Base-by-base conservation (phyloP, 78 protist genomes). In the Planoprotostelium fungivorum region DNA sequence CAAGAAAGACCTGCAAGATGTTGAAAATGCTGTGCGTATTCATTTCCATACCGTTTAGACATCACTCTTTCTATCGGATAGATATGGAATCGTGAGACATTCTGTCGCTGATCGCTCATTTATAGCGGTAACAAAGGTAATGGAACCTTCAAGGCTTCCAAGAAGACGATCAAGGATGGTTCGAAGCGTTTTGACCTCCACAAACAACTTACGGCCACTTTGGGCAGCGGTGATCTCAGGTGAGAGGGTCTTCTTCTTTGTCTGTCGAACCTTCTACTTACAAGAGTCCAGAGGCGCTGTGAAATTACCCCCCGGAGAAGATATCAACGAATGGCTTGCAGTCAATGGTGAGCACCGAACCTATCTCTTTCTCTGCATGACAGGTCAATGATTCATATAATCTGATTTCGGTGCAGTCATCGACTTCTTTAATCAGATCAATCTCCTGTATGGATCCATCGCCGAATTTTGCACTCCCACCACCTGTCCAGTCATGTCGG, bases 351-450 rank as follows among this genome's bases (percentile, higher is more conserved):
- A 85, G 90, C 88, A 35, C 88, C 1, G 38, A 88, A 23, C 38
- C 1, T 1, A 31, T 38, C 83, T 88, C 34, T 34, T 29, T 1
- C 36, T n/a, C 34, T 5, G 0, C 36, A 34, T 88, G 31, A 35
- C 10, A 73, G 29, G 29, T 73, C 29, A 29, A 36, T 88, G 35
- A 38, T 88, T 28, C 88, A 87, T 36, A 38, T 38, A 35, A 88
- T 88, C 83, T 36, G 36, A 1, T 1, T 31, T 25, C 36, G 29
- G 35, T 73, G 37, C 73, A 94, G 96, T 95, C 29, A 94, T 96
- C 38, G 97, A 96, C 88, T 96, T 96, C 89, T 93, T 94, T 86
- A 96, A 96, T 85, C 95, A 92, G 84, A 29, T 93, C 84, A 96
- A 95, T 51, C 63, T 94, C 37, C 84, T 96, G 34, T 94, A 94